Evolutionary conservation across 2,329 filamentous ascomycete species (phyloP), one percentile per base, ranked within the genome.

Genomic region (Cadophora sp.): DNA sequence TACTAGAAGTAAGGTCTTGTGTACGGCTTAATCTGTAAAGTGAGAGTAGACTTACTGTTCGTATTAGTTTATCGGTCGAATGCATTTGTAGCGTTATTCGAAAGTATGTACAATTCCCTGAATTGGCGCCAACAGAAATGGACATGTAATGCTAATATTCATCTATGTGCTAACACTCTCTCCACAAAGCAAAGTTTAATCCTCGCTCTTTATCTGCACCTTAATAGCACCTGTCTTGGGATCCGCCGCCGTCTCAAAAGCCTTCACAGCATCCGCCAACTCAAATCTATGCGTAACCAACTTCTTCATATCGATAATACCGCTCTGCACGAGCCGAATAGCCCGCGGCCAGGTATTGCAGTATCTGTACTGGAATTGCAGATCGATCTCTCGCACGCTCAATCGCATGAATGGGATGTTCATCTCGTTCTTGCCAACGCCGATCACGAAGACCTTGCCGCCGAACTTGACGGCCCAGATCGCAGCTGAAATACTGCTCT

Each of bases 351-450:
- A 98, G 26, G 93, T 97, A 83, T 98, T 97, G 83, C 87, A 88
- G 84, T 98, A 98, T 70, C 96, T 89, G 84, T 98, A 98, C 83
- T 98, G 95, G 81, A 97, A 96, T 82, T 97, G 93, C 69, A 98
- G 84, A 81, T 98, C 95, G 74, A 98, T 92, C 83, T 98, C 96
- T 72, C 92, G 88, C 6, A 94, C 95, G 76, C 91, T 95, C 67
- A 95, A 87, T 62, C 93, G 84, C 95, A 97, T 97, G 80, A 98
- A 98, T 31, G 95, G 95, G 72, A 98, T 91, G 81, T 88, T 93
- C 84, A 98, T 96, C 84, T 97, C 93, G 79, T 96, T 94, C 85
- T 92, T 95, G 73, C 95, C 96, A 2, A 98, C 94, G 50, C 95
- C 95, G 73, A 97, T 97, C 72, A 98, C 91, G 78, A 98, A 98